Conservation (phyloP, 768 basidiomycete species). For the Phanerochaete sordida region DNA sequence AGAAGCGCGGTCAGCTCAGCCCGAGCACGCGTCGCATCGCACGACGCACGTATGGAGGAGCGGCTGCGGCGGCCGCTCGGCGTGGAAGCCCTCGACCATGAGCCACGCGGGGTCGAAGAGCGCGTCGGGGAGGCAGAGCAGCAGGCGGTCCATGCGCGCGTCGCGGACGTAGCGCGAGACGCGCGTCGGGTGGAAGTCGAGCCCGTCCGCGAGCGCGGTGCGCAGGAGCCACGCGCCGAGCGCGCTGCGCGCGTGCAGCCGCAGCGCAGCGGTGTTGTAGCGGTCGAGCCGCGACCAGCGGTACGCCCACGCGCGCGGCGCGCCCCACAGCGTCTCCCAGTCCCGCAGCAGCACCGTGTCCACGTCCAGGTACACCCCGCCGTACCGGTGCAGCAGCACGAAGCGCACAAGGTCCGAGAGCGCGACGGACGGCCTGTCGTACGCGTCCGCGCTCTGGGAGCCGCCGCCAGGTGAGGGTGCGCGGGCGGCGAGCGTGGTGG, state of each 20-base stretch:
- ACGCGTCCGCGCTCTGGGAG: slow-evolving; percentile 27
- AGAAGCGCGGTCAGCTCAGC: neutral
- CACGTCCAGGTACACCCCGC: slow-evolving; percentile 95
- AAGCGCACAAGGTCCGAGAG: slow-evolving; percentile 97
- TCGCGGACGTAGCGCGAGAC: slow-evolving; percentile 89
- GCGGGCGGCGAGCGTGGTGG: neutral
- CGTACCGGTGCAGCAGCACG: slow-evolving; percentile 91
- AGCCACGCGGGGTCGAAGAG: slow-evolving; percentile 97
- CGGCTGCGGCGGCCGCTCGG: slow-evolving; percentile 90
- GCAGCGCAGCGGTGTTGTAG: slow-evolving; percentile 97
- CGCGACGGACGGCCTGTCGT: slow-evolving; percentile 89
- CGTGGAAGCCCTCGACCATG: slow-evolving; percentile 89
- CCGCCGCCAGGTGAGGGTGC: neutral
- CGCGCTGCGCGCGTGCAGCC: slow-evolving; percentile 88
- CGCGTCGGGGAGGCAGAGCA: slow-evolving; percentile 89
- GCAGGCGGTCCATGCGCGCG: slow-evolving; percentile 74
- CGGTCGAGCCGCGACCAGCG: slow-evolving; percentile 89
- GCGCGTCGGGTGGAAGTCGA: slow-evolving; percentile 98
- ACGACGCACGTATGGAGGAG: slow-evolving; percentile 57
- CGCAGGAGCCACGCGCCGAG: slow-evolving; percentile 91
- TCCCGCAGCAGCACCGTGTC: slow-evolving; percentile 95
- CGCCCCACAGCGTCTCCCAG: slow-evolving; percentile 98
- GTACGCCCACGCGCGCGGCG: slow-evolving; percentile 94
- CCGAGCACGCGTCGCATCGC: neutral
- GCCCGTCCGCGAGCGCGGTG: slow-evolving; percentile 85